Evolutionary conservation across 768 basidiomycete species (phyloP), one percentile per base, ranked within the genome.

Genomic region (Russula griseocarnosa): DNA sequence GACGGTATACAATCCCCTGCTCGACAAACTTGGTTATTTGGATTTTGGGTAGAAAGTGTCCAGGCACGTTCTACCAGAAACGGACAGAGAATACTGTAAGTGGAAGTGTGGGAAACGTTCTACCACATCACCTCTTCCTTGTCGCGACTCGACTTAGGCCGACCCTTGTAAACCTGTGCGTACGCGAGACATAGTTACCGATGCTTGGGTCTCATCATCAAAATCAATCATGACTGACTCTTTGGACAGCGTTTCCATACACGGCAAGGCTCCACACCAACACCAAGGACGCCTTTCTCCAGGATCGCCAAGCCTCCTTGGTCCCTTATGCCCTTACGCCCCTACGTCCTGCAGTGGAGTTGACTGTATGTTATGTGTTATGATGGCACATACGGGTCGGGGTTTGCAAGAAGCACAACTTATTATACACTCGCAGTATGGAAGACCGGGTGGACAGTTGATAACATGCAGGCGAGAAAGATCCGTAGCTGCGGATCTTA

Each of bases 111-210:
- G 30, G 51, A 52, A 20, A 2, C 3, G 11, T 10, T 5, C 46
- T 22, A 46, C 20, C 0, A 47, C 4, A 11, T 47, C 46, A 9
- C 9, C 46, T 47, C 22, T 47, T 9, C 38, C 32, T 22, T 16
- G 4, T 40, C 3, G 38, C 38, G 16, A 16, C 10, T 50, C n/a
- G 26, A n/a, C n/a, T n/a, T n/a, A n/a, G n/a, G 50, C 40, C 22
- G 54, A 65, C 30, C 14, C 5, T 28, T 22, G 9, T 30, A 44
- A 61, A 36, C 47, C 63, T 64, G 58, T 64, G 58, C 54, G 51
- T 26, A 18, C 30, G 18, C 58, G n/a, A 22, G 30, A 55, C 36
- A 47, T 46, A 13, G 30, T 32, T 28, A 26, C 26, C 26, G 32
- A 42, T 26, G 36, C 16, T 11, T 5, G 20, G 22, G 46, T 53